A percentile compares a stretch with the other conserved stretches of the same genome.
phyloP scores from a whole-genome alignment of 2,329 filamentous ascomycete species.

The Stachybotrys chartarum region DNA sequence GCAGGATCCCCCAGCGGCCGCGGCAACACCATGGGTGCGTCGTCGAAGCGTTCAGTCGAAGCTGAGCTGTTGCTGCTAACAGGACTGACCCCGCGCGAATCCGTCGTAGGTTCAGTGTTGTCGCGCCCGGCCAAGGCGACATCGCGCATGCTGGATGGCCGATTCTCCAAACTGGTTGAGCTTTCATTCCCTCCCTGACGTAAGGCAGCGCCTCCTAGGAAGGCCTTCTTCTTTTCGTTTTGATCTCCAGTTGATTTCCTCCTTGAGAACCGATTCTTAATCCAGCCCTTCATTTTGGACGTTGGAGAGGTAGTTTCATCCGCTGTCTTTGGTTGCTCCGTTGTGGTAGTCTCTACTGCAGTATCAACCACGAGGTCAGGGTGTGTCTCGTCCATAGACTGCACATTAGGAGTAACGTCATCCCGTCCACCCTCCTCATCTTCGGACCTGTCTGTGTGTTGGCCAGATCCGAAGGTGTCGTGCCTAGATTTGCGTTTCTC shows the following conservation, averaged over 20 bases:
- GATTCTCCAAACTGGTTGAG: constrained; percentile 33
- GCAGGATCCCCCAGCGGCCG: constrained; percentile 24
- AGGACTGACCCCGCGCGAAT: constrained; percentile 29
- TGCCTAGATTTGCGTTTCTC: constrained; percentile 42
- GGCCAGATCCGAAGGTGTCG: constrained; percentile 4
- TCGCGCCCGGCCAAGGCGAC: constrained; percentile 36
- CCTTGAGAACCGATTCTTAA: constrained; percentile 45
- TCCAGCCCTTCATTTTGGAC: constrained; percentile 45
- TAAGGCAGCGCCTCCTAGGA: constrained; percentile 44
- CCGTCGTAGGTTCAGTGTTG: constrained; percentile 11
- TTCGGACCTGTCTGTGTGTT: constrained; percentile 3
- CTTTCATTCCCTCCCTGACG: constrained; percentile 37
- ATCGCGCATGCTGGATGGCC: constrained; percentile 36
- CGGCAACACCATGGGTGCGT: constrained; percentile 27
- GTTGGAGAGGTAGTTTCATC: constrained; percentile 18
- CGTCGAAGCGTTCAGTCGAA: constrained; percentile 10
- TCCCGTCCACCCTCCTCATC: constrained; percentile 10
- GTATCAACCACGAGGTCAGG: constrained; percentile 8
- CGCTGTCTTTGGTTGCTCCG: constrained; percentile 10
- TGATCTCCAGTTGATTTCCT: constrained; percentile 32
- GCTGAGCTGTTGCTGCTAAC: constrained; percentile 22
- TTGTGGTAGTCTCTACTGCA: constrained; percentile 6
- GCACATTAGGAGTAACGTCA: constrained; percentile 2
- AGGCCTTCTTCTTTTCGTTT: constrained; percentile 28
- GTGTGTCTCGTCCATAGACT: constrained; percentile 1